Conservation (phyloP, 176 grass and related monocot species). For the Oryza australiensis region DNA sequence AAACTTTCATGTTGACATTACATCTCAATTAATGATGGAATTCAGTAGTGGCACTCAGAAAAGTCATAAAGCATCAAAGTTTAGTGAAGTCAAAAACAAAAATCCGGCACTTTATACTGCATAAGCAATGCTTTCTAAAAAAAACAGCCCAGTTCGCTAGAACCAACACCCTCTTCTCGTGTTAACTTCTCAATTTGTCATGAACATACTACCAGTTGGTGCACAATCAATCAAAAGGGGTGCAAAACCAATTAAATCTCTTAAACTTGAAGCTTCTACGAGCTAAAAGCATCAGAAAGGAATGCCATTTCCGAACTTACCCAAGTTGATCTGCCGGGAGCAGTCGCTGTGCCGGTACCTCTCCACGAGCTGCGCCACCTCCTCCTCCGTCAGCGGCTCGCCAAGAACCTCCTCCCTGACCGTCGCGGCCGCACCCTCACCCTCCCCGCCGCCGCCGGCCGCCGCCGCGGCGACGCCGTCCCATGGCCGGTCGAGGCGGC, state of each 20-base stretch:
- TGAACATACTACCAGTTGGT: neutral
- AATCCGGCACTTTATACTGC: neutral
- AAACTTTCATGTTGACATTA: neutral
- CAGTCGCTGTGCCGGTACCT: constrained; percentile 62
- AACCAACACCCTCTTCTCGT: neutral
- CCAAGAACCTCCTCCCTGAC: constrained; percentile 40
- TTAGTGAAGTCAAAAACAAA: neutral
- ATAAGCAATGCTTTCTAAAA: neutral
- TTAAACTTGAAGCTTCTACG: neutral
- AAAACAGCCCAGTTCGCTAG: neutral
- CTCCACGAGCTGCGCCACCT: constrained; percentile 55
- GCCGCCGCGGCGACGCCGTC: constrained; percentile 44
- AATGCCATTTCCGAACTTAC: constrained; percentile 23
- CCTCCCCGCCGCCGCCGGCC: neutral
- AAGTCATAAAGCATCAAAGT: neutral
- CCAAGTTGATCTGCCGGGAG: constrained; percentile 68
- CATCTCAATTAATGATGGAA: neutral
- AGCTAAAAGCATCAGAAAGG: neutral
- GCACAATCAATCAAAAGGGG: neutral
- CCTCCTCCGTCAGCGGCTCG: constrained; percentile 47
- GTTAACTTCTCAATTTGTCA: neutral
- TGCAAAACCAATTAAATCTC: too few species aligned
- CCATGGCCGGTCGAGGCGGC: constrained; percentile 62
- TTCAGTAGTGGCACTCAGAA: neutral
- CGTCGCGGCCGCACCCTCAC: neutral